These are phyloP conservation scores for Blastocystis sp. DNA, from an alignment of 352 stramenopile genomes.

Conservation along the genomic window DNA sequence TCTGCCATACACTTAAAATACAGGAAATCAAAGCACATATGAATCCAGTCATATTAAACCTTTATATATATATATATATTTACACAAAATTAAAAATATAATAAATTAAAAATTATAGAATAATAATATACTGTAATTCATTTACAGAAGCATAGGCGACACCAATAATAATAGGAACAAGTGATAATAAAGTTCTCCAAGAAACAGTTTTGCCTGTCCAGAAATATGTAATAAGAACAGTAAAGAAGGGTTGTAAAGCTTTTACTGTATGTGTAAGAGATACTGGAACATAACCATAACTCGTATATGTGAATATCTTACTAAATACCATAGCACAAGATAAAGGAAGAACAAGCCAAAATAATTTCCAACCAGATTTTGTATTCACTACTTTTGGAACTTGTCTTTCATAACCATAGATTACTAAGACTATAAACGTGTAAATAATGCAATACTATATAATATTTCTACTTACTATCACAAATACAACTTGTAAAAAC, in stretches of 20 bases:
- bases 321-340: constrained; percentile 17
- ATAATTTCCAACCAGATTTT: no score
- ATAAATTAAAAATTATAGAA: no score
- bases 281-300: constrained; percentile 19
- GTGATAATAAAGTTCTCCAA: constrained; percentile 5
- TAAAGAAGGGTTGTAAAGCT: constrained; percentile 33
- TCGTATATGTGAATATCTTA: constrained; percentile 30
- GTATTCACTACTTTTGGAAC: no score
- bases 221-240: constrained; percentile 22
- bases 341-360: constrained; percentile 19
- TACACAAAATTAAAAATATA: no score
- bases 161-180: constrained; percentile 32
- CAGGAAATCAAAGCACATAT: constrained; percentile 19
- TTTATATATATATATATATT: neutral
- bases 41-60: constrained; percentile 30
- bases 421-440: no score
- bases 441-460: no score
- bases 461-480: no score
- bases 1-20: constrained; percentile 32
- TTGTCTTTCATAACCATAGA: no score
- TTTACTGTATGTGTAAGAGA: constrained; percentile 35
- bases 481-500: no score
- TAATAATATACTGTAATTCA: constrained; percentile 31
- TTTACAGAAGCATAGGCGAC: constrained; percentile 31
- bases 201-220: constrained; percentile 26